A percentile compares a stretch with the other conserved stretches of the same genome.
phyloP scores from a whole-genome alignment of 345 rosid genomes.

The Hirschfeldia incana region DNA sequence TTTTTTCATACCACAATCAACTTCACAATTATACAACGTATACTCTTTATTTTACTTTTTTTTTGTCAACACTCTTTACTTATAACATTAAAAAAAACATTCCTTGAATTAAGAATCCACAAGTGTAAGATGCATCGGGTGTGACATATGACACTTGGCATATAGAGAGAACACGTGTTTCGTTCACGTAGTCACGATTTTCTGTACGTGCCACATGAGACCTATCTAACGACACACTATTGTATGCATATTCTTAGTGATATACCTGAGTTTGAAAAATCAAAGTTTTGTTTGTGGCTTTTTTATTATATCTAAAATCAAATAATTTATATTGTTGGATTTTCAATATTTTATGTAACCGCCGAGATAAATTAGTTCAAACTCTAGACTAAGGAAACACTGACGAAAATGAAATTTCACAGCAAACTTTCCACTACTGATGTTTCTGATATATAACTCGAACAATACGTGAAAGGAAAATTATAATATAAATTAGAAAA shows the following conservation, averaged over 20 bases:
- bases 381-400: neutral
- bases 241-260: neutral
- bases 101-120: neutral
- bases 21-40: neutral
- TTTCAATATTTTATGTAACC: neutral
- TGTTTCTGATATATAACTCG: neutral
- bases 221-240: constrained; percentile 13
- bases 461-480: neutral
- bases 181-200: constrained; percentile 10
- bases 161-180: constrained; percentile 17
- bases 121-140: neutral
- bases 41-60: neutral
- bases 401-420: neutral
- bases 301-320: neutral
- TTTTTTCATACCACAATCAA: neutral
- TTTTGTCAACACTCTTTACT: too few relatives aligned
- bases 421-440: neutral
- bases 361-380: neutral
- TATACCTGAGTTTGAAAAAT: neutral
- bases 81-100: neutral
- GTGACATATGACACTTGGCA: constrained; percentile 5
- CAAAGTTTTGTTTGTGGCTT: neutral
- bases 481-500: neutral
- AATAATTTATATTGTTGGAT: neutral
- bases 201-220: constrained; percentile 20